Base-by-base conservation (phyloP, 2,329 filamentous ascomycete genomes). In the Talaromyces sp. region DNA sequence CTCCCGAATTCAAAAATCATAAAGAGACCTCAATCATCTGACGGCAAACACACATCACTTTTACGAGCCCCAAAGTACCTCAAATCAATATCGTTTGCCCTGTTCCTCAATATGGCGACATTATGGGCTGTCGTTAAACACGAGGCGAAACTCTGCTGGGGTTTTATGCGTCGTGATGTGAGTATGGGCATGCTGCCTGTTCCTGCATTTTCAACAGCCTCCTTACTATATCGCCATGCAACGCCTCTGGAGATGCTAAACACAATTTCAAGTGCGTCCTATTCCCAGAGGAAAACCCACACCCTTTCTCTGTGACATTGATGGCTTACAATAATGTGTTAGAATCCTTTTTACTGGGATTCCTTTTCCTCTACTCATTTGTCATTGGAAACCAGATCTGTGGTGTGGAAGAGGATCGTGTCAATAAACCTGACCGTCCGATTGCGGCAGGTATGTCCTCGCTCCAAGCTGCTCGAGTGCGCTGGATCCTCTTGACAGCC, bases 361-460 rank as follows among this genome's bases (percentile, higher is more conserved):
- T 54, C 3, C 21, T 61, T 8, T 61, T 50, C 29, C 56, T 61
- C 11, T 61, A 61, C 21, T 43, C 55, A 9, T 61, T 61, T 14
- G 59, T 61, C 17, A 51, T 61, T 41, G 55, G 59, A 4, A 61
- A 61, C 26, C 59, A 61, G 41, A 51, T 61, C 14, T 61, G 55
- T 51, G 59, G 59, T 11, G 51, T 58, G 14, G 48, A 58, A 24
- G 59, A 61, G 14, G 59, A 61, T 27, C 17, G 46, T 3, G 57
- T 61, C n/a, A 61, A 61, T 32, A 61, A 61, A 17, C 59, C 59
- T n/a, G 59, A 61, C 29, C 59, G 59, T n/a, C 59, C 59, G 8
- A 54, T 61, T 38, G 59, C 55, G 3, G 21, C 51, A 19, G 59
- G 59, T 10, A 46, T 51, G 35, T 57, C 59, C 1, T 19, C 38